phyloP scores from a whole-genome alignment of 2,329 filamentous ascomycete genomes.

The Talaromyces sp. region DNA sequence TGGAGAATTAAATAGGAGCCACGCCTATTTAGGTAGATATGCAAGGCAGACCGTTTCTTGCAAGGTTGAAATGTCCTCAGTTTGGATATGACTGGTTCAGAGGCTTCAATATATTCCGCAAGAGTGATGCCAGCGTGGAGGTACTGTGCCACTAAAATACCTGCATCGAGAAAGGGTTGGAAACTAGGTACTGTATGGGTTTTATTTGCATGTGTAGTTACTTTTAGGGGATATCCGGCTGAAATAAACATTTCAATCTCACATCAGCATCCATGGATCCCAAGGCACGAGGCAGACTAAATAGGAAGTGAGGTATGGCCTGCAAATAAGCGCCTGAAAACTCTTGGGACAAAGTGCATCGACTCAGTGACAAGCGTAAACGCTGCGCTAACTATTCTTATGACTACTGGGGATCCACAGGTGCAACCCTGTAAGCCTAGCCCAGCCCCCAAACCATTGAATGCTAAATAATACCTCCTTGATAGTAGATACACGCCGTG shows the following conservation, averaged over 20 bases:
- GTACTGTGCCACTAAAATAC: background rate
- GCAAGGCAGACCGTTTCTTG: background rate
- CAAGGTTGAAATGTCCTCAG: background rate
- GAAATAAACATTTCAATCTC: background rate
- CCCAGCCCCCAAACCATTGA: conserved; percentile 4
- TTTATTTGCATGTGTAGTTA: too few relatives aligned
- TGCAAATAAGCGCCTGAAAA: conserved; percentile 2
- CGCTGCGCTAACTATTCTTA: background rate
- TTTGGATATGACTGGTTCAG: conserved; percentile 3
- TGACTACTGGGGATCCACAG: background rate
- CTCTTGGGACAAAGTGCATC: background rate
- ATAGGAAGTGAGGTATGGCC: background rate
- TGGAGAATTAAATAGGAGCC: too few relatives aligned
- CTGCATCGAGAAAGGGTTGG: background rate
- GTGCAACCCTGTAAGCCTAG: background rate
- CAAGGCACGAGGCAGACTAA: background rate
- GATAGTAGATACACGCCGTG: background rate
- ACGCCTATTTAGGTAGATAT: background rate
- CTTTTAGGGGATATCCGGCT: too few relatives aligned
- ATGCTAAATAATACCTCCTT: background rate
- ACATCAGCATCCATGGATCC: background rate
- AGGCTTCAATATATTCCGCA: background rate
- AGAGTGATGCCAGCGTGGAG: background rate
- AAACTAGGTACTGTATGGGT: background rate
- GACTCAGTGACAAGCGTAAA: background rate